phyloP scores from a whole-genome alignment of 305 asterid species.

The Solanum hybrid region DNA sequence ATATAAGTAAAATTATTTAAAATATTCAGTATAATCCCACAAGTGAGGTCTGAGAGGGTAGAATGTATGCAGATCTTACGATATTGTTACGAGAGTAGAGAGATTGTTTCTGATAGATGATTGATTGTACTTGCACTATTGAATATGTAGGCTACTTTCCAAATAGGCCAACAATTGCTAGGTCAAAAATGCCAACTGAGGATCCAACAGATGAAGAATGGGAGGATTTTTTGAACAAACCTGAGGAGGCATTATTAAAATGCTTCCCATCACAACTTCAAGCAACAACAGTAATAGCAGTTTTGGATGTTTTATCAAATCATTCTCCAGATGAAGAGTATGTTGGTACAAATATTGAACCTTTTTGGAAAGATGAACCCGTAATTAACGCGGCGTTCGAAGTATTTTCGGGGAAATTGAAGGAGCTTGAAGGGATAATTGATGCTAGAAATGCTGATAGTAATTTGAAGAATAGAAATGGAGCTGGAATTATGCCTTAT shows the following conservation, averaged over 20 bases:
- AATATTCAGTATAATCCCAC: neutral
- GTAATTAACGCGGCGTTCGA: slow-evolving; percentile 36
- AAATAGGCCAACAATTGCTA: slow-evolving; percentile 59
- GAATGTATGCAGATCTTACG: neutral
- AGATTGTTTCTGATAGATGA: neutral
- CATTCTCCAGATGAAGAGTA: slow-evolving; percentile 86
- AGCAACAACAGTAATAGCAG: slow-evolving; percentile 35
- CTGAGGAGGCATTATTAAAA: slow-evolving; percentile 41
- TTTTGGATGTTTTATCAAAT: slow-evolving; percentile 50
- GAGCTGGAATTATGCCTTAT: slow-evolving; percentile 55
- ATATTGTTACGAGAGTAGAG: neutral
- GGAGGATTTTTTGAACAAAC: slow-evolving; percentile 41
- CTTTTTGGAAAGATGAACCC: slow-evolving; percentile 14
- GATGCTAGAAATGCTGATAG: slow-evolving; percentile 38
- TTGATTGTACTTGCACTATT: neutral
- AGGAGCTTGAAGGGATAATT: slow-evolving; percentile 59
- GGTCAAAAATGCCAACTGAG: slow-evolving; percentile 49
- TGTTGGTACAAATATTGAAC: slow-evolving; percentile 24
- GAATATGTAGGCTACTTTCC: slow-evolving; percentile 55
- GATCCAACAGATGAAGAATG: slow-evolving; percentile 30
- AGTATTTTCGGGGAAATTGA: slow-evolving; percentile 30
- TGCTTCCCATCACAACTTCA: slow-evolving; percentile 60
- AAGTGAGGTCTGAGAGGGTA: neutral
- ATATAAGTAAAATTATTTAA: too few species aligned
- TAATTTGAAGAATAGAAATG: slow-evolving; percentile 33